Conservation (phyloP, 2,329 filamentous ascomycete genomes). For the Stagonosporopsis cucurbitacearum region DNA sequence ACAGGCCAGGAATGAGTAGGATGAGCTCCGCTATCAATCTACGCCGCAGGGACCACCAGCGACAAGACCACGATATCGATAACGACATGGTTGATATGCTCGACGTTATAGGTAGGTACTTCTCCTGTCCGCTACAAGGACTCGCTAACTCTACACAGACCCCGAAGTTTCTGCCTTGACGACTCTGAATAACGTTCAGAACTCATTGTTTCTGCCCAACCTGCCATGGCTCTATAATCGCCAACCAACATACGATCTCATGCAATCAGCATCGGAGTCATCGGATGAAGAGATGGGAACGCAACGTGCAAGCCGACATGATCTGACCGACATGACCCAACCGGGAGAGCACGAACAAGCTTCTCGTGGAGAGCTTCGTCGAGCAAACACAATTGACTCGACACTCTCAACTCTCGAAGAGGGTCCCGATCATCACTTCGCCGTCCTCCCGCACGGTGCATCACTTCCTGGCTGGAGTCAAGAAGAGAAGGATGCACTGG, state of each 20-base stretch:
- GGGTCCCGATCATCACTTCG: slow-evolving; percentile 69
- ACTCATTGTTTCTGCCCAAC: slow-evolving; percentile 84
- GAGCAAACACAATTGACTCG: slow-evolving; percentile 42
- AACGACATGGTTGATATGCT: slow-evolving; percentile 69
- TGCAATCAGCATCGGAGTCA: slow-evolving; percentile 52
- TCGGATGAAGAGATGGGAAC: slow-evolving; percentile 36
- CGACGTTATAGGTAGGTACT: slow-evolving; percentile 69
- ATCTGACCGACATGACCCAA: slow-evolving; percentile 29
- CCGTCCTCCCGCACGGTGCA: slow-evolving; percentile 77
- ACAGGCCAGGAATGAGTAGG: slow-evolving; percentile 28
- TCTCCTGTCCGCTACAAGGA: neutral
- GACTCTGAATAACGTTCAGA: slow-evolving; percentile 89
- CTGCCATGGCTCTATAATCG: slow-evolving; percentile 77
- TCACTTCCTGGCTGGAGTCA: slow-evolving; percentile 76
- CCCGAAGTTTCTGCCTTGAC: slow-evolving; percentile 83
- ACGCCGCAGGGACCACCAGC: slow-evolving; percentile 27
- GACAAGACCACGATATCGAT: slow-evolving; percentile 58
- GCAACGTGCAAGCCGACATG: slow-evolving; percentile 11
- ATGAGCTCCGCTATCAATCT: slow-evolving; percentile 38
- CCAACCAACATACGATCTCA: slow-evolving; percentile 77
- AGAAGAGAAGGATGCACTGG: slow-evolving; percentile 75
- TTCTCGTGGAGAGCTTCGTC: slow-evolving; percentile 19
- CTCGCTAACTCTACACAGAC: slow-evolving; percentile 60
- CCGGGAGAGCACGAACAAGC: slow-evolving; percentile 25
- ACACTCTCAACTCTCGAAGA: slow-evolving; percentile 44